phyloP scores from a whole-genome alignment of 352 stramenopile species.

The Pythium rhizo-oryzae region DNA sequence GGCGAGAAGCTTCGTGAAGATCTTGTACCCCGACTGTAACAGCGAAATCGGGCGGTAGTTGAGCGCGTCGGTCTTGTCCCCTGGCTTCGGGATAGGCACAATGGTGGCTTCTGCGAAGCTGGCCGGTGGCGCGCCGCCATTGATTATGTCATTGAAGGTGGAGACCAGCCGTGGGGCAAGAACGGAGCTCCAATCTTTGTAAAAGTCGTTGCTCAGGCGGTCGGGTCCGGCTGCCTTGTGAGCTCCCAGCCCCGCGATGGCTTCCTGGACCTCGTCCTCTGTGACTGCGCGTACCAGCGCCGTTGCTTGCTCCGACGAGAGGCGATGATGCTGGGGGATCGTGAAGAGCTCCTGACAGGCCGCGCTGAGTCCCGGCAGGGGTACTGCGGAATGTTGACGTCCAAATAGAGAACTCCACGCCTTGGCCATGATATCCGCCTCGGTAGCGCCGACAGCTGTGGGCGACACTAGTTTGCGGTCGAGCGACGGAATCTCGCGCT shows the following conservation, averaged over 20 bases:
- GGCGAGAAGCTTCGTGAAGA: conserved; percentile 22
- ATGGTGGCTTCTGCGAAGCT: conserved; percentile 15
- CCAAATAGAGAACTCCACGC: neutral
- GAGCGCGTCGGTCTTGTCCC: conserved; percentile 20
- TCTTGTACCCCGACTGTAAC: conserved; percentile 25
- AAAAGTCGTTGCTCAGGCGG: conserved; percentile 17
- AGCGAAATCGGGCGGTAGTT: conserved; percentile 29
- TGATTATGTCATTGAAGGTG: neutral
- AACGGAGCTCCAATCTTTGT: conserved; percentile 7
- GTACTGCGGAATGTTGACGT: neutral
- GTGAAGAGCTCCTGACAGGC: neutral
- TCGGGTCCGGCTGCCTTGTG: conserved; percentile 16
- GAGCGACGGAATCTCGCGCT: neutral
- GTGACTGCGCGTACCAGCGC: neutral
- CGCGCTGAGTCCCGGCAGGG: no score
- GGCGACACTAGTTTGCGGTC: neutral
- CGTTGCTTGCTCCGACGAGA: neutral
- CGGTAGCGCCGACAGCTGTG: neutral
- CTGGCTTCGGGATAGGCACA: conserved; percentile 26
- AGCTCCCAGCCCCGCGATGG: neutral
- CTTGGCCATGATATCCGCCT: conserved; percentile 1
- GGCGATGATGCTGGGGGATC: neutral
- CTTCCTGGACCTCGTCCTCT: neutral
- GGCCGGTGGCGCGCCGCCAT: neutral
- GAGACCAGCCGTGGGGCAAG: neutral